These are phyloP conservation scores for Porcisia hertigi DNA, from an alignment of 208 protist genomes.

Conservation along the genomic window DNA sequence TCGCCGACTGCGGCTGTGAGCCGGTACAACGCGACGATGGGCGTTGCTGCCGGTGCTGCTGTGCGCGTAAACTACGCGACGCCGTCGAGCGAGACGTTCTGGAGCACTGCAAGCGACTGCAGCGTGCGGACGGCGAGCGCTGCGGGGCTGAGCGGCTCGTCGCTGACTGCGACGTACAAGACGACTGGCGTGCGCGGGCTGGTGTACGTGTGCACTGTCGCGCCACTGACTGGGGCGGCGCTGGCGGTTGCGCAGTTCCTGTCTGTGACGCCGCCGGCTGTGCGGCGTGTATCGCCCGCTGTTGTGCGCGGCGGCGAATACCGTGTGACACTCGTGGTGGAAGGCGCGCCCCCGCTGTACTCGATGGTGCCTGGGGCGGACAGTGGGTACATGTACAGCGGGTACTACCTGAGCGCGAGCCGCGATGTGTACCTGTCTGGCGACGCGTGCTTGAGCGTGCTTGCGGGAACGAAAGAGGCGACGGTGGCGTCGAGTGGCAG, in stretches of 20 bases:
- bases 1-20: conserved; percentile 43
- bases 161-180: conserved; percentile 8
- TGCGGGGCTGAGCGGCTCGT: conserved; percentile 8
- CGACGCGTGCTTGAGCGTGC: conserved; percentile 30
- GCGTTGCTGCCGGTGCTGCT: conserved; percentile 4
- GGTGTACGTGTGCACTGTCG: conserved; percentile 54
- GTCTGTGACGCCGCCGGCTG: conserved; percentile 47
- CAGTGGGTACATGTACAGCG: conserved; percentile 29
- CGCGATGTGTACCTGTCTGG: conserved; percentile 57
- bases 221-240: conserved; percentile 13
- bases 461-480: conserved; percentile 30
- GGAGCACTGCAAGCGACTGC: conserved; percentile 42
- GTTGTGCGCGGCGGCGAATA: conserved; percentile 50
- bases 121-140: conserved; percentile 18
- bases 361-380: conserved; percentile 56
- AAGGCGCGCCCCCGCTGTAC: conserved; percentile 40
- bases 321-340: conserved; percentile 41
- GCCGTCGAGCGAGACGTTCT: conserved; percentile 40
- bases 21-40: conserved; percentile 35
- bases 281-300: conserved; percentile 38
- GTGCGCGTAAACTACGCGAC: conserved; percentile 56
- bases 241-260: conserved; percentile 45
- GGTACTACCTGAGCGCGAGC: conserved; percentile 35
- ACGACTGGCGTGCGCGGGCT: conserved; percentile 32
- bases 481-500: conserved; percentile 16